Percentiles rank a stretch among this genome's conserved stretches.
phyloP scores from a whole-genome alignment of 2,329 filamentous ascomycete genomes.

The Tolypocladium pustulatum region DNA sequence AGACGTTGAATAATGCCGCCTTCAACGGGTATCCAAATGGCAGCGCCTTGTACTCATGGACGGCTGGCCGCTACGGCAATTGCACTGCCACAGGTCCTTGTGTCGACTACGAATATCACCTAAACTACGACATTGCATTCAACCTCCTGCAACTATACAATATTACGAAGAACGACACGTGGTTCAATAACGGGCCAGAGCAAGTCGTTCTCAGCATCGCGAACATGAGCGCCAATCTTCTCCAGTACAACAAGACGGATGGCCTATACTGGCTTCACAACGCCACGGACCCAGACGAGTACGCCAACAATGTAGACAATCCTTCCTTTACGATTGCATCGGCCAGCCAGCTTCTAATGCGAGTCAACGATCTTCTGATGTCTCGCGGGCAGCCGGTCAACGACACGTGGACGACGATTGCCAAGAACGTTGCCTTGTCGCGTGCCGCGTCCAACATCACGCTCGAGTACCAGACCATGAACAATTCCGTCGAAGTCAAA shows the following conservation, averaged over 20 bases:
- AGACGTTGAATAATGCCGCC: slow-evolving; percentile 48
- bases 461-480: slow-evolving; percentile 56
- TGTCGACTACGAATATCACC: slow-evolving; percentile 61
- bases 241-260: neutral
- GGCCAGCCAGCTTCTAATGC: slow-evolving; percentile 42
- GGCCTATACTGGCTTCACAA: neutral
- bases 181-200: neutral
- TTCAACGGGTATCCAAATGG: slow-evolving; percentile 32
- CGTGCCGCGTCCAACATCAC: slow-evolving; percentile 32
- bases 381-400: slow-evolving; percentile 44
- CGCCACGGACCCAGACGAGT: slow-evolving; percentile 60
- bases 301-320: slow-evolving; percentile 56
- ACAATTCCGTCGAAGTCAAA: slow-evolving; percentile 54
- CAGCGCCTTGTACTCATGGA: slow-evolving; percentile 54
- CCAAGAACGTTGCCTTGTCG: slow-evolving; percentile 8
- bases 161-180: neutral
- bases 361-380: slow-evolving; percentile 46
- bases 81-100: slow-evolving; percentile 51
- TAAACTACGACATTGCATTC: slow-evolving; percentile 59
- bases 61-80: slow-evolving; percentile 54
- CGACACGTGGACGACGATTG: slow-evolving; percentile 23
- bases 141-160: slow-evolving; percentile 35
- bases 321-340: slow-evolving; percentile 59
- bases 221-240: neutral
- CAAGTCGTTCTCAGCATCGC: neutral